These are phyloP conservation scores for Trametes versicolor DNA, from an alignment of 1,284 basidiomycete species.

Conservation along the genomic window DNA sequence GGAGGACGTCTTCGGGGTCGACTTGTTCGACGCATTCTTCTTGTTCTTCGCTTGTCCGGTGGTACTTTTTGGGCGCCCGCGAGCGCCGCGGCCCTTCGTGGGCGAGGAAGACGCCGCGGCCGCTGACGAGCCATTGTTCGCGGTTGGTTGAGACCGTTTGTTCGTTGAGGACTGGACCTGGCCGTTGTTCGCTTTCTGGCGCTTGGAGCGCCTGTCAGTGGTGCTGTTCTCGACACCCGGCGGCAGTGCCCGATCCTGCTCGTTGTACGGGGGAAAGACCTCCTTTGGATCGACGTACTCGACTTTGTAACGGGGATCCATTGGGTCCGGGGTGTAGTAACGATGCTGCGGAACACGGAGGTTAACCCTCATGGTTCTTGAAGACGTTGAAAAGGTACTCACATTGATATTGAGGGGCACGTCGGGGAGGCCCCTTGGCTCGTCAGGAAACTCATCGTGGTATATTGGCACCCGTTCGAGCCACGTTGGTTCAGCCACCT, in stretches of 20 bases:
- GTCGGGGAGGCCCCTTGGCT: slow-evolving; percentile 14
- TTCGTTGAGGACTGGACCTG: neutral
- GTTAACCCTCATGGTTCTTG: neutral
- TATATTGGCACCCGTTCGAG: neutral
- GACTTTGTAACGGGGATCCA: slow-evolving; percentile 21
- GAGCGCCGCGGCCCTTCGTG: neutral
- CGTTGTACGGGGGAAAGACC: slow-evolving; percentile 14
- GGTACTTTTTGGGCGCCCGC: neutral
- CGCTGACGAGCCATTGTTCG: neutral
- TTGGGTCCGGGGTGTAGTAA: slow-evolving; percentile 26
- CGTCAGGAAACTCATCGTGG: neutral
- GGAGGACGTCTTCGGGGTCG: slow-evolving; percentile 21
- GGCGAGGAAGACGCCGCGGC: neutral
- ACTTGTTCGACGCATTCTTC: slow-evolving; percentile 19
- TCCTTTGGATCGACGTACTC: slow-evolving; percentile 1
- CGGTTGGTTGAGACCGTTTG: neutral
- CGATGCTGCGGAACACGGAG: slow-evolving; percentile 16
- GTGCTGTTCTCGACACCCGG: neutral
- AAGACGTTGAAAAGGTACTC: neutral
- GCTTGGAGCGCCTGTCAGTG: neutral
- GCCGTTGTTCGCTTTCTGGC: neutral
- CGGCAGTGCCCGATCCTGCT: neutral
- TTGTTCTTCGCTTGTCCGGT: neutral
- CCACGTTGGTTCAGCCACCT: neutral
- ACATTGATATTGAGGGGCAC: slow-evolving; percentile 27